phyloP scores from a whole-genome alignment of 2,329 filamentous ascomycete genomes.

The Penicillium nordicum region DNA sequence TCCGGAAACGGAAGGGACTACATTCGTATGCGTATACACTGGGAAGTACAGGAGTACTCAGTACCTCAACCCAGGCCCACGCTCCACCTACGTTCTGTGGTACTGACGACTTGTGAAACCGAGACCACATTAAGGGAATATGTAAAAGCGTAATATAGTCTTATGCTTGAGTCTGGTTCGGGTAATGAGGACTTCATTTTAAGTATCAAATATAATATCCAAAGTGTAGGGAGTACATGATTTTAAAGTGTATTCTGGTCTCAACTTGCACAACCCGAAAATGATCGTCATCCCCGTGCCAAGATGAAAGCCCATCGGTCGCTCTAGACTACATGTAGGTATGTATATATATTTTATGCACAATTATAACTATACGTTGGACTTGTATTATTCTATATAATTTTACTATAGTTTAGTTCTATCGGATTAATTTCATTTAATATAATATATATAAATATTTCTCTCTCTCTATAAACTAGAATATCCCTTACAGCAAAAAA shows the following conservation, averaged over 20 bases:
- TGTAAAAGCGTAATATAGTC: neutral
- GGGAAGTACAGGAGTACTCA: neutral
- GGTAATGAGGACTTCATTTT: conserved; percentile 5
- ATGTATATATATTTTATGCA: neutral
- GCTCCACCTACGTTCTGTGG: neutral
- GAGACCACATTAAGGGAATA: neutral
- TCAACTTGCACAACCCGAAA: conserved; percentile 4
- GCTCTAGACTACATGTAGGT: conserved; percentile 6
- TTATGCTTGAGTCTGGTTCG: conserved; percentile 6
- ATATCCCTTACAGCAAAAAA: conserved; percentile 4
- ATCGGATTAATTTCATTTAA: neutral
- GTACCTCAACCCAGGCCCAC: neutral
- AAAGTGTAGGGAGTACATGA: neutral
- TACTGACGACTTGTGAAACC: conserved; percentile 5
- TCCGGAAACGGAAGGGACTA: conserved; percentile 10
- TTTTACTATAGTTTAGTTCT: neutral
- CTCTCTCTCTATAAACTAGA: neutral
- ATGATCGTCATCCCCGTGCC: conserved; percentile 19
- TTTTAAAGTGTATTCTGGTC: neutral
- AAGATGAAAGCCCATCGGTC: conserved; percentile 8
- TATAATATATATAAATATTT: too few species aligned
- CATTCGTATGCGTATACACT: neutral
- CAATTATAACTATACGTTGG: neutral
- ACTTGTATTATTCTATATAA: neutral
- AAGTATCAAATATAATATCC: neutral